These are phyloP conservation scores for Scheffersomyces insectosa DNA, from an alignment of 1,139 yeast species.

Conservation along the genomic window DNA sequence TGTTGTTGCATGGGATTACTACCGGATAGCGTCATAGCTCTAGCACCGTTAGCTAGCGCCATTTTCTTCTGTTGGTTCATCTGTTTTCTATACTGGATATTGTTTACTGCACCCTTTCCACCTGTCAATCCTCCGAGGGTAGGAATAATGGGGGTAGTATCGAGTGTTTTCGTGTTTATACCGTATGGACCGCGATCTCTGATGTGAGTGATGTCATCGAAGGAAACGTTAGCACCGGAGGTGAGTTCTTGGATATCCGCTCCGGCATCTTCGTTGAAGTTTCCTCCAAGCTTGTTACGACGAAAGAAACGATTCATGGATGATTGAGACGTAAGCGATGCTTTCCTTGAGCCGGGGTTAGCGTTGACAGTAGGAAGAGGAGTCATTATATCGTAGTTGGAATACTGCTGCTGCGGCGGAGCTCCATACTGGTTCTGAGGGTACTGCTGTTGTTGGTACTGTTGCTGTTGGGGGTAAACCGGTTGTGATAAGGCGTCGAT, in stretches of 20 bases:
- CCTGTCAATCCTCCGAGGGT: constrained; percentile 38
- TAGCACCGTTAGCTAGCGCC: constrained; percentile 49
- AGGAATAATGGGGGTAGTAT: constrained; percentile 75
- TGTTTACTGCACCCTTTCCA: constrained; percentile 30
- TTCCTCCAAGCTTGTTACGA: constrained; percentile 20
- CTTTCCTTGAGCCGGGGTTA: constrained; percentile 27
- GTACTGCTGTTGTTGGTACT: constrained; percentile 2
- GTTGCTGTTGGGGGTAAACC: constrained; percentile 7
- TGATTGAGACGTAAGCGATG: constrained; percentile 47
- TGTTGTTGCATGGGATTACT: constrained; percentile 37
- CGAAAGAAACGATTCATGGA: constrained; percentile 44
- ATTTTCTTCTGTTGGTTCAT: constrained; percentile 68
- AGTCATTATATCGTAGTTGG: constrained; percentile 24
- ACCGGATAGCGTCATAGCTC: constrained; percentile 44
- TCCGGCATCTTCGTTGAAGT: constrained; percentile 56
- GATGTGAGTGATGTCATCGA: constrained; percentile 62
- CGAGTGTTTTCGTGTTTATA: constrained; percentile 38
- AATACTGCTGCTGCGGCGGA: constrained; percentile 6
- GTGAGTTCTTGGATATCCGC: constrained; percentile 46
- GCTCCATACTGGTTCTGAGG: background rate
- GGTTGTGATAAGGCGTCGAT: constrained; percentile 19
- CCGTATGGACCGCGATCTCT: constrained; percentile 68
- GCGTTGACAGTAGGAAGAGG: constrained; percentile 15
- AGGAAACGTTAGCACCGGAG: constrained; percentile 48
- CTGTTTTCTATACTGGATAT: constrained; percentile 66